A percentile compares a stretch with the other conserved stretches of the same genome.
Conservation (phyloP, 331 rosid species). For the Pyrus hybrid region DNA sequence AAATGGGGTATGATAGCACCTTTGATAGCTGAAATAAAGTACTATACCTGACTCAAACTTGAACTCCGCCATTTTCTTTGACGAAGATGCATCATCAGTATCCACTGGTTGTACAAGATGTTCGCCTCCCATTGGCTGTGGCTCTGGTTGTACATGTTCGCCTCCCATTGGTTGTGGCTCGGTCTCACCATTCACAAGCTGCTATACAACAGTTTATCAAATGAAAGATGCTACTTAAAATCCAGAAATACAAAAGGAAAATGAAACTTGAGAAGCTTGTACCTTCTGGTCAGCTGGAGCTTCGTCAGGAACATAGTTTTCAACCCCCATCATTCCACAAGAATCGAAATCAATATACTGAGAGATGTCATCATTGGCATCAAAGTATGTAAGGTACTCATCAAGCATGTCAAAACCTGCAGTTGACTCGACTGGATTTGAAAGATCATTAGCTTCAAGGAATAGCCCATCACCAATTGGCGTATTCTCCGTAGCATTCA, state of each 20-base stretch:
- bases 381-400: constrained; percentile 49
- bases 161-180: constrained; percentile 12
- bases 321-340: constrained; percentile 29
- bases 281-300: constrained; percentile 36
- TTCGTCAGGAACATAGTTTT: constrained; percentile 23
- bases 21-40: background rate
- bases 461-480: constrained; percentile 32
- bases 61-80: constrained; percentile 22
- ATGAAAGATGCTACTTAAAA: constrained; percentile 1
- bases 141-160: constrained; percentile 26
- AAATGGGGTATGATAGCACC: background rate
- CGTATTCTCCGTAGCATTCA: constrained; percentile 22
- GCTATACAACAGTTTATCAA: constrained; percentile 13
- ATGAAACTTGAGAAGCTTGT: background rate
- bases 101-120: constrained; percentile 23
- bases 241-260: background rate
- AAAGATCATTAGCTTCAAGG: constrained; percentile 62
- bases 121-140: constrained; percentile 9
- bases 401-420: constrained; percentile 43
- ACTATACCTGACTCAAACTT: constrained; percentile 37
- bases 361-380: constrained; percentile 40
- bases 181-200: constrained; percentile 42
- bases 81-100: constrained; percentile 35
- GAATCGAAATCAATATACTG: constrained; percentile 42
- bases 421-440: constrained; percentile 25